These are phyloP conservation scores for Mayamaea pseudoterrestris DNA, from an alignment of 108 stramenopile genomes.

Conservation along the genomic window DNA sequence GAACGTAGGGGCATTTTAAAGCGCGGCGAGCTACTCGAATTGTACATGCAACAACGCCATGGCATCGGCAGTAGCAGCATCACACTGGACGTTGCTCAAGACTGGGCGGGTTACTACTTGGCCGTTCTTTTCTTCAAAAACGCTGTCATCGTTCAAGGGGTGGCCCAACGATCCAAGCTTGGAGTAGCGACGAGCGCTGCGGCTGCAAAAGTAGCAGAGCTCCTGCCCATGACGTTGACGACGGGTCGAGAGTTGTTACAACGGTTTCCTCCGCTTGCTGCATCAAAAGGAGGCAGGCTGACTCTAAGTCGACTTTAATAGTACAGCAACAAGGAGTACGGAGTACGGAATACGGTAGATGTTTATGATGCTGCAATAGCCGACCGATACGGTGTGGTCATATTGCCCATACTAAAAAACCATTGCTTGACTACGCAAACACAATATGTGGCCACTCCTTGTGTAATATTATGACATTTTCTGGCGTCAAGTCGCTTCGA, in stretches of 20 bases:
- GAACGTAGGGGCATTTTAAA: slow-evolving; percentile 49
- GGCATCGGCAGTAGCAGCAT: background rate
- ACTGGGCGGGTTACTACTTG: slow-evolving; percentile 70
- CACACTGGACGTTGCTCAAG: slow-evolving; percentile 8
- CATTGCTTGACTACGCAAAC: too few species aligned
- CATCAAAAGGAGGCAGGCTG: too few species aligned
- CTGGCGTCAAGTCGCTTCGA: too few species aligned
- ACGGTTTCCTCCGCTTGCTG: slow-evolving; percentile 14
- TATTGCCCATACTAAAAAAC: too few species aligned
- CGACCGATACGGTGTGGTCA: too few species aligned
- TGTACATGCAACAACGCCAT: slow-evolving; percentile 19
- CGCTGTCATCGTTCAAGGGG: slow-evolving; percentile 93
- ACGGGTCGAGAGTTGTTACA: slow-evolving; percentile 35
- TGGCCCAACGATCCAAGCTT: slow-evolving; percentile 65
- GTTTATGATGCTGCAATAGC: too few species aligned
- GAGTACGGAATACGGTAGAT: too few species aligned
- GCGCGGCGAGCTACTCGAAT: slow-evolving; percentile 31
- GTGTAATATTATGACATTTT: too few species aligned
- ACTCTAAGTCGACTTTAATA: slow-evolving; percentile 1
- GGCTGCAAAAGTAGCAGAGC: slow-evolving; percentile 55
- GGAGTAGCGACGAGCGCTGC: slow-evolving; percentile 77
- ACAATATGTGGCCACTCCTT: too few species aligned
- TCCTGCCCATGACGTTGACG: slow-evolving; percentile 50
- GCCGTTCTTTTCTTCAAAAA: slow-evolving; percentile 88
- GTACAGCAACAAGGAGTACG: too few species aligned